Evolutionary conservation across 768 basidiomycete species (phyloP).

Genomic region (Tephrocybe sp.): DNA sequence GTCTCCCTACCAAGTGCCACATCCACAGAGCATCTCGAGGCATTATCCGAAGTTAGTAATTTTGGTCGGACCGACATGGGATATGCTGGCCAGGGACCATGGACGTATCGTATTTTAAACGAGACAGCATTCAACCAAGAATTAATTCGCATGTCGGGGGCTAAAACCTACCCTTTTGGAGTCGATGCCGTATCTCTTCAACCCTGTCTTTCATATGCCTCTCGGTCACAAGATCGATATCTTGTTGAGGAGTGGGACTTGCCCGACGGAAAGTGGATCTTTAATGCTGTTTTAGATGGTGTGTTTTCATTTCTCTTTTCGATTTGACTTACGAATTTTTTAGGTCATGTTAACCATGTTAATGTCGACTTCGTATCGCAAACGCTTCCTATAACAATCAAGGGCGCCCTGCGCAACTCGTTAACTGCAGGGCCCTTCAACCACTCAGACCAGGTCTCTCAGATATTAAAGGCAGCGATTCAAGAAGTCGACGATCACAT

Average conservation of each 20-base stretch:
- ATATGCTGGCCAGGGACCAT: constrained; percentile 45
- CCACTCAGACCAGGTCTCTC: background rate
- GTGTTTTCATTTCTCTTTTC: background rate
- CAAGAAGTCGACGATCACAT: constrained; percentile 38
- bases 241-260: constrained; percentile 30
- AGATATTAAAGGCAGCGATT: constrained; percentile 7
- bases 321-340: background rate
- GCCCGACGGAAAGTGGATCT: constrained; percentile 30
- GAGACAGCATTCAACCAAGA: constrained; percentile 39
- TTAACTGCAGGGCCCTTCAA: background rate
- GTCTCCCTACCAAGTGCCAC: constrained; percentile 44
- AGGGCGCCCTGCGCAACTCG: constrained; percentile 2
- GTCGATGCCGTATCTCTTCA: constrained; percentile 31
- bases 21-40: constrained; percentile 44
- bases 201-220: constrained; percentile 28
- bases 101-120: constrained; percentile 50
- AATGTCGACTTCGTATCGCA: constrained; percentile 12
- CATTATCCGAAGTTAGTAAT: constrained; percentile 51
- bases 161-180: constrained; percentile 17
- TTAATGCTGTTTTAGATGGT: constrained; percentile 36
- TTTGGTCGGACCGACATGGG: constrained; percentile 55
- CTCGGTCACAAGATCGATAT: constrained; percentile 31
- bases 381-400: constrained; percentile 6
- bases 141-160: constrained; percentile 34
- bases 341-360: constrained; percentile 14